These are phyloP conservation scores for Fragaria iinumae DNA, from an alignment of 306 rosid species.

Conservation along the genomic window DNA sequence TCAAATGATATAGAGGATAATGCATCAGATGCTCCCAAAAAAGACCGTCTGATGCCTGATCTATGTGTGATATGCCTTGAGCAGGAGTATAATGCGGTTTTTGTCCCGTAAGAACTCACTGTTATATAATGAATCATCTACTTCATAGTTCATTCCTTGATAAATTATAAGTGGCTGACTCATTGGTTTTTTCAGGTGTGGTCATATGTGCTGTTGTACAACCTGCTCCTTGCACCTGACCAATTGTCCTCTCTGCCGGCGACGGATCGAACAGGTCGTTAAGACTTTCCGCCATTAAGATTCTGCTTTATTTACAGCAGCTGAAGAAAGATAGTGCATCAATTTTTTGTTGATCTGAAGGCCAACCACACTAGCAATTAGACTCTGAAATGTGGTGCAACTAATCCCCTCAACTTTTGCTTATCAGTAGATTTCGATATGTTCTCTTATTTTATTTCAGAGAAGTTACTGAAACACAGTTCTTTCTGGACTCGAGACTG, in stretches of 20 bases:
- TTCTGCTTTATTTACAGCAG: slow-evolving; percentile 10
- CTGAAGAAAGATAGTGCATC: slow-evolving; percentile 13
- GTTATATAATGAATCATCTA: not conserved
- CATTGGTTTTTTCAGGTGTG: slow-evolving; percentile 64
- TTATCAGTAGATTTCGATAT: not conserved
- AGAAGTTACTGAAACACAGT: slow-evolving; percentile 1
- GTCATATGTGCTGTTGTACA: slow-evolving; percentile 98
- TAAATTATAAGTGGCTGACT: slow-evolving; percentile 18
- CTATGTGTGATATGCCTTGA: slow-evolving; percentile 97
- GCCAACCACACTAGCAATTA: not conserved
- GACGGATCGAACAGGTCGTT: slow-evolving; percentile 74
- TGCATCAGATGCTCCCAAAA: slow-evolving; percentile 55
- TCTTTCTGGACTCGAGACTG: slow-evolving; percentile 11
- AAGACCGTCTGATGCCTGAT: slow-evolving; percentile 73
- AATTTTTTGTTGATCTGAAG: slow-evolving; percentile 18
- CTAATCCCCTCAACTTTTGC: not conserved
- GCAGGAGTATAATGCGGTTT: slow-evolving; percentile 86
- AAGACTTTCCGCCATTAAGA: slow-evolving; percentile 91
- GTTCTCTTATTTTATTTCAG: slow-evolving; percentile 1
- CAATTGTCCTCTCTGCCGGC: slow-evolving; percentile 92
- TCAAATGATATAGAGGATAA: slow-evolving; percentile 44
- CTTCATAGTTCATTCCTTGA: not conserved
- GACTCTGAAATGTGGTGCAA: not conserved
- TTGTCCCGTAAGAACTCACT: slow-evolving; percentile 79
- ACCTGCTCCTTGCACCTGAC: slow-evolving; percentile 81